These are phyloP conservation scores for Massariosphaeria phaeospora DNA, from an alignment of 495 filamentous ascomycete genomes.

Conservation along the genomic window DNA sequence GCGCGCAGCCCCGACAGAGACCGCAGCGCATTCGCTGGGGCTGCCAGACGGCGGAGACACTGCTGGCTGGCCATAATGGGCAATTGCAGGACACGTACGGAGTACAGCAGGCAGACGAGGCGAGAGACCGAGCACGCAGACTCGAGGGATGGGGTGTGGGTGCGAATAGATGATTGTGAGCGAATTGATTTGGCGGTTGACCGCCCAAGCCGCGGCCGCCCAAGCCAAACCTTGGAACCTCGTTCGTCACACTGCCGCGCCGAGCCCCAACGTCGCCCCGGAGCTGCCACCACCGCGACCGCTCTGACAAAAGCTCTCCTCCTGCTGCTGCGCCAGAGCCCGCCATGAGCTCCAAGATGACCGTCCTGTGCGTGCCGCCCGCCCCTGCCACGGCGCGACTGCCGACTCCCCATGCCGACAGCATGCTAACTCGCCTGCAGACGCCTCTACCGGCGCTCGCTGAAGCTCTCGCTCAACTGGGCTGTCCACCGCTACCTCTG, in stretches of 20 bases:
- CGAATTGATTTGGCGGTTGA: slow-evolving; percentile 2
- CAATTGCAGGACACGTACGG: no score
- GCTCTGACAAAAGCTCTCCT: no score
- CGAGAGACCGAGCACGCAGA: slow-evolving; percentile 1
- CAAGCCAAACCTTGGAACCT: background rate
- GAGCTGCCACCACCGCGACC: background rate
- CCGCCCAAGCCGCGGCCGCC: background rate
- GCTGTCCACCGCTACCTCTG: slow-evolving; percentile 82
- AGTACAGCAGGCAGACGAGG: background rate
- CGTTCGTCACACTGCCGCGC: slow-evolving; percentile 1
- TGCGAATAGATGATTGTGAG: slow-evolving; percentile 3
- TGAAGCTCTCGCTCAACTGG: slow-evolving; percentile 95
- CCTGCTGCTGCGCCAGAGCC: background rate
- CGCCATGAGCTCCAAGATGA: slow-evolving; percentile 21
- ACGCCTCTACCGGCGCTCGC: slow-evolving; percentile 83
- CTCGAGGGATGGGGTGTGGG: slow-evolving; percentile 3
- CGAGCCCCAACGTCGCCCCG: slow-evolving; percentile 16
- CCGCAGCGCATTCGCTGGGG: slow-evolving; percentile 21
- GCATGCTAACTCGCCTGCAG: slow-evolving; percentile 46
- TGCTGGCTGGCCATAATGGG: slow-evolving; percentile 39
- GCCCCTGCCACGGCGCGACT: slow-evolving; percentile 1
- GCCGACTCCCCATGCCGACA: background rate
- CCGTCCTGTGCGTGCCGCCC: slow-evolving; percentile 20
- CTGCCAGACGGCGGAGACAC: slow-evolving; percentile 39
- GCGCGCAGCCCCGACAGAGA: slow-evolving; percentile 28